Conservation (phyloP, 2,329 filamentous ascomycete genomes). For the Sarocladiaceae sp. region DNA sequence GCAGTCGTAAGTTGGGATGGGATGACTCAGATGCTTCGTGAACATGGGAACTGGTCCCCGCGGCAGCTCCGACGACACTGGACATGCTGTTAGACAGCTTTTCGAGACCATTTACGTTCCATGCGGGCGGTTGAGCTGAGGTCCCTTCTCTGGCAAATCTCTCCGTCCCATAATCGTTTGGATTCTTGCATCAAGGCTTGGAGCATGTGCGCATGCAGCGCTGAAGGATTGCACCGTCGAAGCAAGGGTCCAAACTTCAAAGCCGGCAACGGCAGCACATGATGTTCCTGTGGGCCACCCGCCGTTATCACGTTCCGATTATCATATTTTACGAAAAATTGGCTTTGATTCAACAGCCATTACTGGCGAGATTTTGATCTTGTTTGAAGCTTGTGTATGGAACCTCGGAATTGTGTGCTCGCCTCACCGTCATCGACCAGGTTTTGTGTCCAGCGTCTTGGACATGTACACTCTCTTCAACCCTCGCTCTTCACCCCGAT, state of each 20-base stretch:
- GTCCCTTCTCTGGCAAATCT: too few species aligned
- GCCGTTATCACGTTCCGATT: too few species aligned
- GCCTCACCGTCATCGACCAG: neutral
- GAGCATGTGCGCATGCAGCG: too few species aligned
- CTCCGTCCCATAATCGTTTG: too few species aligned
- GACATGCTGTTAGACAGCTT: neutral
- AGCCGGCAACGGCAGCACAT: conserved; percentile 9
- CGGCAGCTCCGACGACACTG: neutral
- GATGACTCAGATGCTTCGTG: neutral
- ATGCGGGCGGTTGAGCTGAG: too few species aligned
- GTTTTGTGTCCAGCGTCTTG: neutral
- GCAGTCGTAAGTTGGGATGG: too few species aligned
- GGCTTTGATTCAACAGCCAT: too few species aligned
- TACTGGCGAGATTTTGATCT: neutral
- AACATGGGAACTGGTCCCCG: neutral
- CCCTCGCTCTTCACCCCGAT: conserved; percentile 2
- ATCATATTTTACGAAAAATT: too few species aligned
- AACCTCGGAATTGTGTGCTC: neutral
- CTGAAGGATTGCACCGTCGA: too few species aligned
- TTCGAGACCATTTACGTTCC: too few species aligned
- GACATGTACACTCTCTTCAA: conserved; percentile 1
- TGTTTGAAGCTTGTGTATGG: neutral
- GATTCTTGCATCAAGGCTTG: too few species aligned
- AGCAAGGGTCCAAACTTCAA: too few species aligned
- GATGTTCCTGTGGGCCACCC: conserved; percentile 2